Evolutionary conservation across 345 rosid genomes (phyloP), one percentile per base, ranked within the genome.

Genomic region (Salix dunnii): DNA sequence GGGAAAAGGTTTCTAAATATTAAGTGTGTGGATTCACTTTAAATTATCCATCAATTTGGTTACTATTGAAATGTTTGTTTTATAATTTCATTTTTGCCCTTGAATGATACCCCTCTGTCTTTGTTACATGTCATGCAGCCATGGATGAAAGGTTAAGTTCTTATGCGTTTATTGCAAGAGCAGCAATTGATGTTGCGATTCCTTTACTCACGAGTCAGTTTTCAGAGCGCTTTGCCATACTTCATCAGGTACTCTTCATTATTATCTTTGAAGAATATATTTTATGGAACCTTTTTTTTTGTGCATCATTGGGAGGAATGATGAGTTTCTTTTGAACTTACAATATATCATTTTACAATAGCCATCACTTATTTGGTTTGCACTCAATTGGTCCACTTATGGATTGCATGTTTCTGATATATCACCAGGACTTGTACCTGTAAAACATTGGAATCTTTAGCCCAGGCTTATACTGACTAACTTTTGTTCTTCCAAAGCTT

Each of bases 141-240:
- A 96, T 96, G 99, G 95, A 96, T 76, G 99, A 93, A 82, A 91
- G 99, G 74, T 86, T 96, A 81, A 89, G 88, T 77, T 93, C 98
- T 62, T 96, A 96, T 89, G 98, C 98, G 51, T 96, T 96, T 82
- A 91, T 96, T 78, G 99, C 92, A 58, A 90, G 99, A 89, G 96
- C 94, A 68, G 87, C 98, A 75, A 85, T 87, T 72, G 97, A 90
- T 86, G 81, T 86, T 72, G 89, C 99, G 82, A 82, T 93, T 84
- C 98, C 96, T 62, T 87, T 91, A 67, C 91, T 96, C 60, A 83
- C 90, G 55, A 84, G 91, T 74, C 77, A 82, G 40, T 91, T 93
- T 78, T 77, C 93, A 23, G 99, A 92, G 80, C 90, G 86, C 68
- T 83, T 92, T 85, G 86, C 89, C 48, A 86, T 77, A 38, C 90